phyloP scores from a whole-genome alignment of 2,329 filamentous ascomycete genomes.

The Neofusicoccum sp. region DNA sequence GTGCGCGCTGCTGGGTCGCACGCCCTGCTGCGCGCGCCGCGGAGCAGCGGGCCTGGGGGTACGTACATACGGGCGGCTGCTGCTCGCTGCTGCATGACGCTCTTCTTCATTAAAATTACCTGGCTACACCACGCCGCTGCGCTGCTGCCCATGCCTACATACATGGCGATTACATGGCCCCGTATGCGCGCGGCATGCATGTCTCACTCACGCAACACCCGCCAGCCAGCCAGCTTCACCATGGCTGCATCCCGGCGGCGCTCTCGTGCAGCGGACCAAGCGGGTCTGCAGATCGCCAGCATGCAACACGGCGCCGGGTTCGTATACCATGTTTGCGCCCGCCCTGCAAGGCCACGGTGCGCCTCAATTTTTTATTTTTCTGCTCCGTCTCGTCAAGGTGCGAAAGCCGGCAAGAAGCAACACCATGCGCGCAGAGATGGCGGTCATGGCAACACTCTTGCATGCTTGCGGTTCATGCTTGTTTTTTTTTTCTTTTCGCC shows the following conservation, averaged over 20 bases:
- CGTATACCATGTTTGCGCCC: neutral
- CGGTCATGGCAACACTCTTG: conserved; percentile 1
- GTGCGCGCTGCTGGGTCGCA: neutral
- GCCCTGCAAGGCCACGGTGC: neutral
- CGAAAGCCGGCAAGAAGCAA: neutral
- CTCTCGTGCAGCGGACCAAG: conserved; percentile 1
- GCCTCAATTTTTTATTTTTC: neutral
- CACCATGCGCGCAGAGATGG: no score
- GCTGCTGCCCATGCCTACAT: neutral
- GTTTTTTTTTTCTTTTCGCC: no score
- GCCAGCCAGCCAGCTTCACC: neutral
- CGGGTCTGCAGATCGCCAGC: conserved; percentile 9
- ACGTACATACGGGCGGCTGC: neutral
- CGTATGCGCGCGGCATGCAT: conserved; percentile 3
- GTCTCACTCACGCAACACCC: conserved; percentile 11
- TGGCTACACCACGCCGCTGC: neutral
- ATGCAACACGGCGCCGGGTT: neutral
- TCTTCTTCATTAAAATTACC: conserved; percentile 6
- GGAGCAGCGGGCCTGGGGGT: neutral
- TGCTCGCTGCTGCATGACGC: neutral
- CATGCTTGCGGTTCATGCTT: neutral
- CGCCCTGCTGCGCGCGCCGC: neutral
- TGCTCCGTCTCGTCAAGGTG: neutral
- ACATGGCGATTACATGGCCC: neutral
- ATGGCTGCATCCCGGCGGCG: conserved; percentile 1